Evolutionary conservation across 371 early-diverging fungal genomes (phyloP).

Genomic region (Rhizopus stolonifer): DNA sequence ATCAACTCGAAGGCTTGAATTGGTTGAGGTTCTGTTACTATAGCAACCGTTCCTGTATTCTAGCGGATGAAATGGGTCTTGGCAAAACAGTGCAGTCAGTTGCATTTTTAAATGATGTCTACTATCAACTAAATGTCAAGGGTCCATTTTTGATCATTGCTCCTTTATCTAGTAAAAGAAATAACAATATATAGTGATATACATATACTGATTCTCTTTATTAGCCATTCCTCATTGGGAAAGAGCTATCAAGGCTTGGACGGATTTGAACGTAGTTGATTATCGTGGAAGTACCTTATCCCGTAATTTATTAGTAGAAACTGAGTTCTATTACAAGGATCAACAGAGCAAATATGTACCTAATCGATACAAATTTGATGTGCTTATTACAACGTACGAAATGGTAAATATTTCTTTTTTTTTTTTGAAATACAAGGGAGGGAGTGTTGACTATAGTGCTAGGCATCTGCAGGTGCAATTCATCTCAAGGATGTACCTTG

Average conservation of each 20-base stretch:
- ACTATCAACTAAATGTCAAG: conserved; percentile 55
- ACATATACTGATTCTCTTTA: not conserved
- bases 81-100: conserved; percentile 88
- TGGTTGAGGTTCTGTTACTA: conserved; percentile 76
- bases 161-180: conserved; percentile 62
- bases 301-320: conserved; percentile 62
- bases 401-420: too few species aligned
- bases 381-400: conserved; percentile 85
- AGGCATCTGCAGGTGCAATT: conserved; percentile 61
- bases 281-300: conserved; percentile 65
- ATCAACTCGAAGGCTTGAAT: conserved; percentile 75
- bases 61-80: conserved; percentile 88
- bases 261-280: conserved; percentile 73
- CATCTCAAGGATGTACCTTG: conserved; percentile 78
- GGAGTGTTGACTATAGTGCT: too few species aligned
- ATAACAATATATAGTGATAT: not conserved
- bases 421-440: too few species aligned
- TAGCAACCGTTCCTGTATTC: conserved; percentile 65
- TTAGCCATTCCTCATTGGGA: conserved; percentile 72
- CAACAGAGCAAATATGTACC: conserved; percentile 48
- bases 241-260: conserved; percentile 77
- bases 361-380: conserved; percentile 75
- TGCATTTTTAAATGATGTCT: conserved; percentile 67
- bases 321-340: conserved; percentile 74
- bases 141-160: conserved; percentile 80